Evolutionary conservation across 495 filamentous ascomycete species (phyloP).

Genomic region (Trichocladium antarcticum): DNA sequence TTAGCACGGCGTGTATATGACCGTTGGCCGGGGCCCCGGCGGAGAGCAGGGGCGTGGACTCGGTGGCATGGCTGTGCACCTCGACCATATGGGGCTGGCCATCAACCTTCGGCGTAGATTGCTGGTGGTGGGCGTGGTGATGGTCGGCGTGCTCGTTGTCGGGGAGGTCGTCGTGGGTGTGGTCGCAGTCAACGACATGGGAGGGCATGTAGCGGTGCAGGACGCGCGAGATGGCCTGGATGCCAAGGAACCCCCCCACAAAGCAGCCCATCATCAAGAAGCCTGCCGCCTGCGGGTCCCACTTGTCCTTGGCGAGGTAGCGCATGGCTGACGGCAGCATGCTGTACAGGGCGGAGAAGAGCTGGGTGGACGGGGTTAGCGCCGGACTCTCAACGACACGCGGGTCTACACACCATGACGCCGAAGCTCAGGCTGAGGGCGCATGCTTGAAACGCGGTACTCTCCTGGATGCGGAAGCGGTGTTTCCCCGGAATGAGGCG

Average conservation of each 20-base stretch:
- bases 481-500: conserved; percentile 57
- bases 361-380: conserved; percentile 38
- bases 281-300: conserved; percentile 53
- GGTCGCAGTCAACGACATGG: conserved; percentile 88
- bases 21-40: not conserved
- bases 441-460: conserved; percentile 72
- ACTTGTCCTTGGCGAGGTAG: conserved; percentile 59
- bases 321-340: conserved; percentile 80
- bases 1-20: conserved; percentile 1
- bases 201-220: conserved; percentile 79
- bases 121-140: conserved; percentile 15
- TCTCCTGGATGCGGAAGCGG: conserved; percentile 80
- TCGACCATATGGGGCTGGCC: conserved; percentile 13
- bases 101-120: conserved; percentile 10
- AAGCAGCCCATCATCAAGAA: conserved; percentile 70
- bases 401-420: conserved; percentile 65
- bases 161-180: conserved; percentile 54
- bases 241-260: conserved; percentile 68
- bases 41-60: conserved; percentile 25
- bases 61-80: conserved; percentile 12
- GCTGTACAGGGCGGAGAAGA: conserved; percentile 87
- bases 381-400: not conserved
- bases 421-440: conserved; percentile 90
- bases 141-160: conserved; percentile 23
- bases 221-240: conserved; percentile 66